phyloP scores from a whole-genome alignment of 768 basidiomycete species.

The Psilocybe subaeruginosa region DNA sequence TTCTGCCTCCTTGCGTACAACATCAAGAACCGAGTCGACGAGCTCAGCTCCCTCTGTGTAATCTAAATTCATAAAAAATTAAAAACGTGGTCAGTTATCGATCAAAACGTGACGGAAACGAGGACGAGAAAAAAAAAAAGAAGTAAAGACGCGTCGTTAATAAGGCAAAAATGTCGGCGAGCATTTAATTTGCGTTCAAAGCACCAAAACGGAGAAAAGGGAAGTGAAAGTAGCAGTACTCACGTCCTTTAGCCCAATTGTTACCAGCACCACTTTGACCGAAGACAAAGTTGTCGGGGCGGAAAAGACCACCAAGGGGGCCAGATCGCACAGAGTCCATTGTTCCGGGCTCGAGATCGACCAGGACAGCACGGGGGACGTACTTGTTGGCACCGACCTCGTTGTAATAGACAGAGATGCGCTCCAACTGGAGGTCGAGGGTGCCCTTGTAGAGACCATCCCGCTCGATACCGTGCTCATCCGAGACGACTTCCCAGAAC shows the following conservation, averaged over 20 bases:
- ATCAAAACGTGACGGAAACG: slow-evolving; percentile 16
- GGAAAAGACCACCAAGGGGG: slow-evolving; percentile 90
- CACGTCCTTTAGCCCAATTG: slow-evolving; percentile 99
- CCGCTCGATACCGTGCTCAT: slow-evolving; percentile 95
- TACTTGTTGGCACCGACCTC: slow-evolving; percentile 96
- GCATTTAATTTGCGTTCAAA: background rate
- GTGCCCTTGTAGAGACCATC: slow-evolving; percentile 94
- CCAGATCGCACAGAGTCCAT: slow-evolving; percentile 93
- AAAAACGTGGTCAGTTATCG: slow-evolving; percentile 23
- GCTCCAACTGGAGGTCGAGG: slow-evolving; percentile 95
- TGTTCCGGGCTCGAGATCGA: slow-evolving; percentile 97
- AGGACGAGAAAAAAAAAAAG: slow-evolving; percentile 1
- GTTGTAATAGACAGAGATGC: slow-evolving; percentile 98
- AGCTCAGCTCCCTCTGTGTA: slow-evolving; percentile 98
- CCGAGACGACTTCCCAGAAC: slow-evolving; percentile 98
- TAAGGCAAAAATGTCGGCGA: background rate
- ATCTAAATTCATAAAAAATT: slow-evolving; percentile 42
- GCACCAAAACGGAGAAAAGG: background rate
- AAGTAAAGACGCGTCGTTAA: slow-evolving; percentile 27
- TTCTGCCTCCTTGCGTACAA: slow-evolving; percentile 99
- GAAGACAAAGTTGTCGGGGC: slow-evolving; percentile 98
- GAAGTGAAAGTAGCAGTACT: slow-evolving; percentile 39
- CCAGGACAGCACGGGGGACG: slow-evolving; percentile 95
- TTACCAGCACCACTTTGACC: slow-evolving; percentile 98
- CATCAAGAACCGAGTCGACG: slow-evolving; percentile 96